Evolutionary conservation across 2,329 filamentous ascomycete species (phyloP).

Genomic region (Monilinia vaccinii-corymbosi): DNA sequence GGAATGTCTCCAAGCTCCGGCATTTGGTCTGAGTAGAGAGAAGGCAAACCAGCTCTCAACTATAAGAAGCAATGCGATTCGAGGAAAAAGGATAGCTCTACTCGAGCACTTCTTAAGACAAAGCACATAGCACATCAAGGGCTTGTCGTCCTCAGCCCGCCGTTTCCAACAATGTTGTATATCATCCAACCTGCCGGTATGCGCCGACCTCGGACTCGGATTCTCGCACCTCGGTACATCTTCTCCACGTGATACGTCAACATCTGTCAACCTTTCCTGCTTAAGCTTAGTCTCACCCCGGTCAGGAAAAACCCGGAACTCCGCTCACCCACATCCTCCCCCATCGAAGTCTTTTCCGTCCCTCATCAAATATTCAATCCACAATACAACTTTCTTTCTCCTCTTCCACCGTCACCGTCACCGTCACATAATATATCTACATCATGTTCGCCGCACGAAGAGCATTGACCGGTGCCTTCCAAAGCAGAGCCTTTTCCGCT

Average conservation of each 20-base stretch:
- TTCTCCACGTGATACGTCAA: background rate
- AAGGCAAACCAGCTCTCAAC: background rate
- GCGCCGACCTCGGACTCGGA: conserved; percentile 2
- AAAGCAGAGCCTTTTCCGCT: conserved; percentile 74
- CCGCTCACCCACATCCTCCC: conserved; percentile 4
- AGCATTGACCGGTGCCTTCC: conserved; percentile 45
- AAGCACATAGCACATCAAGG: too few species aligned
- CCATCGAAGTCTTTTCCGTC: conserved; percentile 1
- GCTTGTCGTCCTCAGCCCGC: background rate
- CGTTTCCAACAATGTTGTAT: background rate
- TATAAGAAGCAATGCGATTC: background rate
- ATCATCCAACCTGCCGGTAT: too few species aligned
- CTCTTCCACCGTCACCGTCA: background rate
- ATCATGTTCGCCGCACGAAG: conserved; percentile 67
- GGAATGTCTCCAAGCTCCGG: background rate
- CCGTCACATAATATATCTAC: conserved; percentile 8
- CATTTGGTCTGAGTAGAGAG: background rate
- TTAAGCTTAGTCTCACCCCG: background rate
- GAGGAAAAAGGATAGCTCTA: background rate
- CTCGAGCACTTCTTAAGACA: too few species aligned
- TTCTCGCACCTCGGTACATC: too few species aligned
- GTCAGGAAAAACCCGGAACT: background rate
- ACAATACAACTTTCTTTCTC: conserved; percentile 9
- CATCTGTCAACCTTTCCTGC: background rate
- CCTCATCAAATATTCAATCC: conserved; percentile 9